Percentiles rank a stretch among this genome's conserved stretches.
Conservation (phyloP, 495 filamentous ascomycete species). For the Annulohypoxylon nitens region DNA sequence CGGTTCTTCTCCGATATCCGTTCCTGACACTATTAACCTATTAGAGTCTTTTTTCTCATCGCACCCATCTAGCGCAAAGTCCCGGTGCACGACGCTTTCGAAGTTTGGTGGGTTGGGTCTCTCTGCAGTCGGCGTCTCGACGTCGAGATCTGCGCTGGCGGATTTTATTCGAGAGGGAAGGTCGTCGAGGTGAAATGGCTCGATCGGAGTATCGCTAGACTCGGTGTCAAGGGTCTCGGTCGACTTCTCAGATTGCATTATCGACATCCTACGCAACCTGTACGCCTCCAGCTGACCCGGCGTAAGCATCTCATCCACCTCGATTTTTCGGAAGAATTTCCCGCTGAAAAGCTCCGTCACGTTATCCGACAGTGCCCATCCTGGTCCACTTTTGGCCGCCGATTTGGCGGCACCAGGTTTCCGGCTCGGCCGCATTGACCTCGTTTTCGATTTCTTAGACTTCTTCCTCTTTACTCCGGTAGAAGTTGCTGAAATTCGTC, state of each 20-base stretch:
- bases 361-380: slow-evolving; percentile 64
- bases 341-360: slow-evolving; percentile 62
- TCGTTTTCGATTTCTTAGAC: slow-evolving; percentile 55
- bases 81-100: slow-evolving; percentile 28
- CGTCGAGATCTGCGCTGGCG: slow-evolving; percentile 39
- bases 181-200: slow-evolving; percentile 56
- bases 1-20: slow-evolving; percentile 41
- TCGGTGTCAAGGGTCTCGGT: slow-evolving; percentile 50
- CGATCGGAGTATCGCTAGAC: slow-evolving; percentile 50
- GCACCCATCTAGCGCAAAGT: slow-evolving; percentile 30
- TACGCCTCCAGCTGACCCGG: slow-evolving; percentile 56
- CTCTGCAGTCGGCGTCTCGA: slow-evolving; percentile 33
- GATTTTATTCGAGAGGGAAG: slow-evolving; percentile 48
- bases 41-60: slow-evolving; percentile 22
- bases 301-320: slow-evolving; percentile 67
- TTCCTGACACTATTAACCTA: slow-evolving; percentile 20
- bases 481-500: slow-evolving; percentile 23
- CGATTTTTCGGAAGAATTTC: slow-evolving; percentile 59
- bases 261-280: slow-evolving; percentile 53
- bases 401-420: slow-evolving; percentile 51
- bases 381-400: slow-evolving; percentile 49
- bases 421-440: slow-evolving; percentile 47
- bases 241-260: slow-evolving; percentile 40
- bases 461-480: slow-evolving; percentile 56
- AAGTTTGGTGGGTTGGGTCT: slow-evolving; percentile 15